phyloP scores from a whole-genome alignment of 768 basidiomycete genomes.

The Podaxis mareebaensis region DNA sequence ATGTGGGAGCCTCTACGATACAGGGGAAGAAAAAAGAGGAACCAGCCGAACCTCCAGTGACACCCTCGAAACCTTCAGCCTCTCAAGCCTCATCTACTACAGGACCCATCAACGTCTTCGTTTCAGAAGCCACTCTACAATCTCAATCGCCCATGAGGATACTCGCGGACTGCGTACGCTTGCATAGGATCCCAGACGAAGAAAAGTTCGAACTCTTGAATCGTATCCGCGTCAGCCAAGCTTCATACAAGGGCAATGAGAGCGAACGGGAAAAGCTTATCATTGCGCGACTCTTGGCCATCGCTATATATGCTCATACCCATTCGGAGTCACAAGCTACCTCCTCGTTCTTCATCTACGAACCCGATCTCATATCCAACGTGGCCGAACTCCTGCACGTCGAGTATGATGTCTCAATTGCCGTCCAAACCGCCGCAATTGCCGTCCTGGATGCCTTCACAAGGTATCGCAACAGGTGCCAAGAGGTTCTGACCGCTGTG shows the following conservation, averaged over 20 bases:
- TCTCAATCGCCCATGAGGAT: conserved; percentile 72
- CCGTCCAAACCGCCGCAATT: conserved; percentile 82
- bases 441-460: conserved; percentile 89
- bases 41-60: conserved; percentile 40
- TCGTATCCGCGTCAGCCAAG: conserved; percentile 79
- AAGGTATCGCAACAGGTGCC: conserved; percentile 77
- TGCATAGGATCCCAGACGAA: conserved; percentile 68
- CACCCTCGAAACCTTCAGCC: conserved; percentile 46
- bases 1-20: conserved; percentile 36
- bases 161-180: conserved; percentile 70
- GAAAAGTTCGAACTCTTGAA: conserved; percentile 90
- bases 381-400: conserved; percentile 88
- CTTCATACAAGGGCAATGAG: conserved; percentile 57
- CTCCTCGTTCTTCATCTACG: conserved; percentile 86
- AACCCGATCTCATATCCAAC: conserved; percentile 88
- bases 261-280: conserved; percentile 79
- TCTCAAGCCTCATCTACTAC: conserved; percentile 33
- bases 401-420: conserved; percentile 66
- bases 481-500: conserved; percentile 86
- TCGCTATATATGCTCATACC: conserved; percentile 90
- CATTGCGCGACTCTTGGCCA: conserved; percentile 77
- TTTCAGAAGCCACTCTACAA: conserved; percentile 61
- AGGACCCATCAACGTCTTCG: conserved; percentile 60
- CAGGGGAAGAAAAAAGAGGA: conserved; percentile 45
- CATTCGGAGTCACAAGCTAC: conserved; percentile 77